Evolutionary conservation across 352 stramenopile species (phyloP), one percentile per base, ranked within the genome.

Genomic region (Phytophthora crassamura): DNA sequence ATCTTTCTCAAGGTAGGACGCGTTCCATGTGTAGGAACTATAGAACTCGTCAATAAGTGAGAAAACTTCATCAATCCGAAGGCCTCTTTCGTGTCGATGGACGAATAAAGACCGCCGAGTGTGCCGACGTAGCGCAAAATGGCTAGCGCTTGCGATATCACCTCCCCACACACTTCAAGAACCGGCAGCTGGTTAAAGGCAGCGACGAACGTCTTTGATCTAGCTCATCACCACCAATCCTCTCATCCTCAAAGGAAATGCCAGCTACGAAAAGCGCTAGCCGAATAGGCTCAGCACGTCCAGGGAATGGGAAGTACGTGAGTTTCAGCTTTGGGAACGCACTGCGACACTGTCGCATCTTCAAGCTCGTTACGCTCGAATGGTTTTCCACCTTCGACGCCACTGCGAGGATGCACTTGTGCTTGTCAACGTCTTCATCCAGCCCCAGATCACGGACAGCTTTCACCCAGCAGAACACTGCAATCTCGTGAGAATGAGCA

Each of bases 121-220:
- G 72, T 87, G 5, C 86, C 86, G 35, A 68, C 81, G 43, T 90
- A 93, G 2, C 82, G 77, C 7, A 92, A 50, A 41, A 93, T 84
- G 14, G 77, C 74, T 18, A 73, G 47, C 3, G 73, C 74, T 60
- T 95, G 82, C 3, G 71, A 74, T 42, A 90, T 60, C 14, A 69
- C 47, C 4, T 74, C 51, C 2, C 71, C 71, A 52, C 88, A 59
- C 43, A 91, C 57, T 16, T 79, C 63, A 18, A 82, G 48, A 34
- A 83, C 70, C 7, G 82, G 72, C 3, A 88, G 40, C 48, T 84
- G 68, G 42, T 76, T 54, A 43, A 81, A 15, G 78, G 78, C 18
- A 84, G 46, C 40, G 48, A 52, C 15, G 60, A 50, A 34, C 83
- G 81, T 47, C 67, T 48, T 8, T 46, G 35, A 14, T 59, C 63